phyloP scores from a whole-genome alignment of 2,329 filamentous ascomycete genomes.

The Colletotrichum truncatum region DNA sequence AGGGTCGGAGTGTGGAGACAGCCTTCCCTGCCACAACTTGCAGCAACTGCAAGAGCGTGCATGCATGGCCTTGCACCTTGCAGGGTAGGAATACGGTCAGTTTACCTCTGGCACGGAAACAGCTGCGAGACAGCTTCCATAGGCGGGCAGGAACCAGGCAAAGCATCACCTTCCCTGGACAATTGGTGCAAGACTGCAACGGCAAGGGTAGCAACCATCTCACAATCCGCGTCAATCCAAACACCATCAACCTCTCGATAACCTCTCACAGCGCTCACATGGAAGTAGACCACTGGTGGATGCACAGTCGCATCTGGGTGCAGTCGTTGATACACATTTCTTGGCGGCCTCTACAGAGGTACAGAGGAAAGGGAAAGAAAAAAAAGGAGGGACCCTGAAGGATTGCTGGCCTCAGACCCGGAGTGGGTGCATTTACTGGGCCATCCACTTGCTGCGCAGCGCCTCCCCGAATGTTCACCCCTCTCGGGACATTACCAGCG shows the following conservation, averaged over 20 bases:
- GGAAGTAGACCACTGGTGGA: too few species aligned
- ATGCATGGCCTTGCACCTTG: neutral
- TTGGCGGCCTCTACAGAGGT: neutral
- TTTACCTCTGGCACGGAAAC: constrained; percentile 8
- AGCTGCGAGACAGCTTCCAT: constrained; percentile 10
- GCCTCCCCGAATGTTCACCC: neutral
- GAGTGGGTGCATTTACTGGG: constrained; percentile 6
- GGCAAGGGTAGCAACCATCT: constrained; percentile 3
- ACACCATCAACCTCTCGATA: neutral
- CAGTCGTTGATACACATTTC: neutral
- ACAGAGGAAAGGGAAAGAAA: too few species aligned
- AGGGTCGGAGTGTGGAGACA: neutral
- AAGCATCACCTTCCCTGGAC: too few species aligned
- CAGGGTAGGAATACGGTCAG: neutral
- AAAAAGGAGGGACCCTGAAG: constrained; percentile 23
- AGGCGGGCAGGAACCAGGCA: neutral
- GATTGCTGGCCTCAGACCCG: neutral
- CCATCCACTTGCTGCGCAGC: neutral
- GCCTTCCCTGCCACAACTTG: neutral
- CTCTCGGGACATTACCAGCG: neutral
- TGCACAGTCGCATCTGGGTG: neutral
- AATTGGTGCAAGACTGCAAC: constrained; percentile 12
- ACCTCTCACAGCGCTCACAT: too few species aligned
- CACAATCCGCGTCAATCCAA: neutral
- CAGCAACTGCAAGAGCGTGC: neutral